phyloP scores from a whole-genome alignment of 495 filamentous ascomycete genomes.

The Cercophora samala region DNA sequence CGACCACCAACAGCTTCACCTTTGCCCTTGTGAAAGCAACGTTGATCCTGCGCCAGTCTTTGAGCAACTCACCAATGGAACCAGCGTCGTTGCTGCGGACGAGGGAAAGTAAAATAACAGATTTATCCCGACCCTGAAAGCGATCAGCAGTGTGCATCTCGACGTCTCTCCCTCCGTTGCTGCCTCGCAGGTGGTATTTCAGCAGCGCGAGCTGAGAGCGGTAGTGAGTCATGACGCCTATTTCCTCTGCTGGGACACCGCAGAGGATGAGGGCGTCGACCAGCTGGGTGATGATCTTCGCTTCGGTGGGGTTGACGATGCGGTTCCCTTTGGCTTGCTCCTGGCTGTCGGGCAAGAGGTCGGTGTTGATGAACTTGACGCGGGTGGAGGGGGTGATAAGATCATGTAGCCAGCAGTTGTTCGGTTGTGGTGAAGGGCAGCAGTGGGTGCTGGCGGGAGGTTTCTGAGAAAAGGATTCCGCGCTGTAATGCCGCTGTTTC shows the following conservation, averaged over 20 bases:
- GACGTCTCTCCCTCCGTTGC: constrained; percentile 47
- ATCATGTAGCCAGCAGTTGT: constrained; percentile 78
- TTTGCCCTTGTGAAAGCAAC: constrained; percentile 91
- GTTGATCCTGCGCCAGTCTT: constrained; percentile 91
- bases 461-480: constrained; percentile 30
- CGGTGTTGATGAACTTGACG: constrained; percentile 86
- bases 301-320: constrained; percentile 81
- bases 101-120: constrained; percentile 77
- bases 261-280: constrained; percentile 70
- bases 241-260: constrained; percentile 70
- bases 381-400: constrained; percentile 65
- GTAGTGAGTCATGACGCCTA: constrained; percentile 99
- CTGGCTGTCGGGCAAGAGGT: constrained; percentile 60
- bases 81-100: constrained; percentile 81
- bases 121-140: constrained; percentile 95
- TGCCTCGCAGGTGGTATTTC: constrained; percentile 42
- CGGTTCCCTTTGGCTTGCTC: constrained; percentile 76
- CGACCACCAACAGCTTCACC: constrained; percentile 83
- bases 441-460: constrained; percentile 25
- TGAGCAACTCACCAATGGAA: constrained; percentile 80
- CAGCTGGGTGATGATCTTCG: constrained; percentile 68
- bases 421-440: constrained; percentile 50
- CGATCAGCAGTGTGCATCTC: constrained; percentile 97
- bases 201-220: constrained; percentile 73
- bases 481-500: constrained; percentile 52